Evolutionary conservation across 306 rosid genomes (phyloP), one percentile per base, ranked within the genome.

Genomic region (Oemleria cerasiformis): DNA sequence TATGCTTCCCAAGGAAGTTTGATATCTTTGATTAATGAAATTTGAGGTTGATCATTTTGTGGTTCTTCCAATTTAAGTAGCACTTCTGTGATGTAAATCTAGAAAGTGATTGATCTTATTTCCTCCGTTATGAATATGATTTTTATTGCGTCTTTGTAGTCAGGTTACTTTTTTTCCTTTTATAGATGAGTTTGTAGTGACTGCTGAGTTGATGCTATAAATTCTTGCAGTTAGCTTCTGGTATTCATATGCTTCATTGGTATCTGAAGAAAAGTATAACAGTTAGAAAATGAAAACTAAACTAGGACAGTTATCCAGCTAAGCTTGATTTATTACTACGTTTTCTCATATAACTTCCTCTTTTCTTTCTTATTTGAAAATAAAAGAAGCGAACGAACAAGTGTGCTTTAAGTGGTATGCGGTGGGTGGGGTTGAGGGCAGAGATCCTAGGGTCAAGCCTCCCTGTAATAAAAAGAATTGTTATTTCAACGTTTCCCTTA

Each of bases 41-140:
- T 38, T 57, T 57, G 38, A 57, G 38, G 62, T 23, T 57, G 17
- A 23, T 57, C 62, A 57, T 57, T 11, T 17, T 25, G 62, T 13
- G 39, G 15, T 23, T 57, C 62, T 57, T 23, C 39, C 40, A 21
- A 21, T 57, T 57, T 23, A 11, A 5, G 4, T 8, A 23, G 38
- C 39, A 56, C 62, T 56, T 56, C 36, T 56, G 62, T 25, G 62
- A 56, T 57, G 62, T 19, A 57, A 23, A 57, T 57, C 62, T 57
- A 57, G 62, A 57, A 57, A 9, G 20, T 6, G 62, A 12, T 23
- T 23, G 9, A 6, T 25, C 17, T 57, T 21, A 23, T 57, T 23
- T 25, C 16, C 62, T 57, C 39, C 39, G 21, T 25, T 23, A 12
- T 57, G 39, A 13, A 4, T n/a, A 50, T 50, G 55, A 53, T 53